Base-by-base conservation (phyloP, 495 filamentous ascomycete species). In the Aspergillus campestris region DNA sequence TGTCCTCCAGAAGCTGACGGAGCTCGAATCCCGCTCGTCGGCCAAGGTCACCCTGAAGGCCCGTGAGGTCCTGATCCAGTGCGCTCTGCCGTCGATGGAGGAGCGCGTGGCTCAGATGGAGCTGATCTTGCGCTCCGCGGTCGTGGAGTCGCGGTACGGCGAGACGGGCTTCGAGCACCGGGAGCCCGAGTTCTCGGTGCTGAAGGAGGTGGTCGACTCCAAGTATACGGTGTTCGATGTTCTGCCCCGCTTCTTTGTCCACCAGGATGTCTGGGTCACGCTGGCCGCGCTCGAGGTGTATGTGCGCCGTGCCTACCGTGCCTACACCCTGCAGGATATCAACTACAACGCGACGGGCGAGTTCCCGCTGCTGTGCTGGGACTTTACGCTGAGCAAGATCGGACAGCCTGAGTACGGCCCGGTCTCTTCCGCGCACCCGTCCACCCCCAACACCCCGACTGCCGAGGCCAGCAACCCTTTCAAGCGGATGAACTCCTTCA, bases 151-250 rank as follows among this genome's bases (percentile, higher is more conserved):
- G 33, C 81, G 86, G 53, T 98, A 98, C 60, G 92, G 92, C 30
- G 92, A 98, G 73, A 94, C 87, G 34, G 89, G 91, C 35, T 96
- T 88, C 89, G 90, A 95, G 40, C 92, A 98, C 67, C 80, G 94
- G 51, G 87, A 95, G 58, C 92, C 92, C 12, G 82, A 84, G 59
- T 67, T 89, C 40, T 80, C 88, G 34, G 73, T 90, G 55, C 79
- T 98, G 63, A 92, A 94, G 70, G 92, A 98, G 62, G 92, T 98
- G 36, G 87, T 98, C 38, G 92, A 98, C 67, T 97, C 92, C 31
- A 92, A 92, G 71, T 96, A 89, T 69, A 97, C 90, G 36, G 90
- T 98, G 47, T 96, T 95, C 57, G 92, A 98, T 63, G 92, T 98
- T 6, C 66, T 98, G 45, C 84, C 91, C 7, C 79, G 82, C 34